phyloP scores from a whole-genome alignment of 257 asterid species.

The Fraxinus anomala region DNA sequence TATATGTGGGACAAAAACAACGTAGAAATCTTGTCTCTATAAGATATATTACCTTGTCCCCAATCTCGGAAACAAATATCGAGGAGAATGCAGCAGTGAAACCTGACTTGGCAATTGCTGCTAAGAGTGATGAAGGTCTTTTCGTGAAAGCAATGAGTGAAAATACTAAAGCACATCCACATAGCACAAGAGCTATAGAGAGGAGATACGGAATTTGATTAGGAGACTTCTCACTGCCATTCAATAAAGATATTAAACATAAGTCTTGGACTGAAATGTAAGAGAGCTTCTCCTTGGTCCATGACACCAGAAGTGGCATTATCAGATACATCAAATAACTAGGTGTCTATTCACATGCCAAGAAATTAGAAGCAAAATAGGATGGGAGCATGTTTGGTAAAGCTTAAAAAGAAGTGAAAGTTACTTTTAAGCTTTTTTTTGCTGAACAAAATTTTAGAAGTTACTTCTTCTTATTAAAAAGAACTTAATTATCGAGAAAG shows the following conservation, averaged over 20 bases:
- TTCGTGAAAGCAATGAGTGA: slow-evolving; percentile 57
- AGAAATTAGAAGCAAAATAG: neutral
- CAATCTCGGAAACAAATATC: slow-evolving; percentile 92
- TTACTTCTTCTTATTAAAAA: no score
- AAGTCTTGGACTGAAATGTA: slow-evolving; percentile 29
- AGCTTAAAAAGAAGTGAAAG: no score
- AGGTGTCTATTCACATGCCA: neutral
- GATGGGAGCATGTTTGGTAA: neutral
- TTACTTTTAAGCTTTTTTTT: neutral
- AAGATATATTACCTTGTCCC: slow-evolving; percentile 74
- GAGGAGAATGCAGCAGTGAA: slow-evolving; percentile 91
- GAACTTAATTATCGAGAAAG: neutral
- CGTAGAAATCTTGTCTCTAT: neutral
- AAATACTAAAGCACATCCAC: slow-evolving; percentile 67
- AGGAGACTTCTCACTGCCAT: slow-evolving; percentile 56
- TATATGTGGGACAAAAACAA: neutral
- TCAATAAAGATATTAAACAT: slow-evolving; percentile 38
- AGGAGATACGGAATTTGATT: slow-evolving; percentile 69
- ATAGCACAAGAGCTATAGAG: slow-evolving; percentile 72
- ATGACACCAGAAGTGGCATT: slow-evolving; percentile 7
- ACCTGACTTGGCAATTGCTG: slow-evolving; percentile 82
- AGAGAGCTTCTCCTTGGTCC: slow-evolving; percentile 19
- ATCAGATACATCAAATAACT: neutral
- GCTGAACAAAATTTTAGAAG: neutral
- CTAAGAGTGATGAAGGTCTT: slow-evolving; percentile 70